Conservation (phyloP, 208 protist genomes). For the Acanthamoeba culbertsoni region DNA sequence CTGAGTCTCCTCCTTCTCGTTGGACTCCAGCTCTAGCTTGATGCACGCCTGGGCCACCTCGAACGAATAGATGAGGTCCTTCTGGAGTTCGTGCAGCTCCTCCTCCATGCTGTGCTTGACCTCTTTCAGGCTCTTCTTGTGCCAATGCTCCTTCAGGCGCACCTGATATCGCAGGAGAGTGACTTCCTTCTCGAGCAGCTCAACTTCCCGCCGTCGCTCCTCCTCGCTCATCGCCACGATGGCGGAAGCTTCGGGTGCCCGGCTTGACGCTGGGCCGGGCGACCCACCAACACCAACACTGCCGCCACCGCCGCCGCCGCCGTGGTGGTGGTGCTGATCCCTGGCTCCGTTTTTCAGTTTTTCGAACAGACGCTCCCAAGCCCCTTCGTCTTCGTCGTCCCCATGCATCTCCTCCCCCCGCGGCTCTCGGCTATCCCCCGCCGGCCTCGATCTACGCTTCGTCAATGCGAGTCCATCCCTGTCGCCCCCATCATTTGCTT, state of each 20-base stretch:
- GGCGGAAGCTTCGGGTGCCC: too few relatives aligned
- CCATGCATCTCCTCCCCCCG: not conserved
- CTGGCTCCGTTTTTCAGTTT: not conserved
- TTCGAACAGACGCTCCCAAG: not conserved
- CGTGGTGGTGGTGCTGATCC: not conserved
- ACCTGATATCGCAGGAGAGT: slow-evolving; percentile 32
- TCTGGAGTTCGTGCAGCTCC: slow-evolving; percentile 34
- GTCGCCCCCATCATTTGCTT: not conserved
- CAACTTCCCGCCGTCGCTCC: not conserved
- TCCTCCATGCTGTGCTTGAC: slow-evolving; percentile 36
- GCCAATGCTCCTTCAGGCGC: slow-evolving; percentile 32
- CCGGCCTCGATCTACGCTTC: not conserved
- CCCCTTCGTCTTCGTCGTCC: not conserved
- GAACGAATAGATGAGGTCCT: slow-evolving; percentile 44
- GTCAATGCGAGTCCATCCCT: not conserved
- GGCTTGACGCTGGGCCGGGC: too few relatives aligned
- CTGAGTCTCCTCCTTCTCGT: slow-evolving; percentile 40
- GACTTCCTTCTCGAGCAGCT: slow-evolving; percentile 6
- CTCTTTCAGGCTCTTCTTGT: slow-evolving; percentile 45
- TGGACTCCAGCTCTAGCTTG: slow-evolving; percentile 39
- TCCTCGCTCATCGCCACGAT: not conserved
- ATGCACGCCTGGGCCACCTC: slow-evolving; percentile 30
- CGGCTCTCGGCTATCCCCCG: not conserved
- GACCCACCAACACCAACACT: not conserved
- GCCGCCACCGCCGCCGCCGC: not conserved